Percentiles rank a stretch among this genome's conserved stretches.
Conservation (phyloP, 306 rosid genomes). For the Begonia peltatifolia region DNA sequence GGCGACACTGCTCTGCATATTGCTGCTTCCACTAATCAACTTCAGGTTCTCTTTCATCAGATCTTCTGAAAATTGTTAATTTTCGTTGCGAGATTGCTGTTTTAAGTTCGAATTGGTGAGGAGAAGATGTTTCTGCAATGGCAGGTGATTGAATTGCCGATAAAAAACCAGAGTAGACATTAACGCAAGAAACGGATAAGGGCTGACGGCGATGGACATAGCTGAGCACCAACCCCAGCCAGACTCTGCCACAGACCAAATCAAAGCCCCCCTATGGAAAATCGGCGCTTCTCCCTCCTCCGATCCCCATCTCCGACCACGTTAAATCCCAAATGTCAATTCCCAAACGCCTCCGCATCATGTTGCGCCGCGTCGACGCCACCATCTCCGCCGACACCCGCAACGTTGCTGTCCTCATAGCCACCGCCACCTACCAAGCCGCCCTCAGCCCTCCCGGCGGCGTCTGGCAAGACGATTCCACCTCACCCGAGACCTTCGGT, state of each 20-base stretch:
- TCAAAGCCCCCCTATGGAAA: slow-evolving; percentile 6
- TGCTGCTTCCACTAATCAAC: slow-evolving; percentile 9
- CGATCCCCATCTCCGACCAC: background rate
- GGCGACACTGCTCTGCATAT: slow-evolving; percentile 27
- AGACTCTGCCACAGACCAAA: background rate
- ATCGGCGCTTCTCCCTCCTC: background rate
- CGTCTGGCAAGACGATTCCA: background rate
- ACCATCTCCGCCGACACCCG: slow-evolving; percentile 9
- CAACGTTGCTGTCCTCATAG: slow-evolving; percentile 11
- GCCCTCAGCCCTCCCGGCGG: slow-evolving; percentile 7
- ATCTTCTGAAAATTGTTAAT: background rate
- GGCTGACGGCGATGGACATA: slow-evolving; percentile 15
- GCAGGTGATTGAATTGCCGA: slow-evolving; percentile 21
- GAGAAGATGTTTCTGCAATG: too few species aligned
- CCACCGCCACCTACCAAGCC: slow-evolving; percentile 13
- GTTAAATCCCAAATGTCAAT: background rate
- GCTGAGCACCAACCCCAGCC: background rate
- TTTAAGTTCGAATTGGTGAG: background rate
- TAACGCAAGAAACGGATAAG: slow-evolving; percentile 11
- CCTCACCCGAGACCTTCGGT: background rate
- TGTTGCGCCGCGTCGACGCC: background rate
- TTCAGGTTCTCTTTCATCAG: slow-evolving; percentile 7
- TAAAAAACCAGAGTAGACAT: slow-evolving; percentile 8
- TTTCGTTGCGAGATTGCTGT: too few species aligned
- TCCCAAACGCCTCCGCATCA: background rate